These are phyloP conservation scores for Mycena capillaripes DNA, from an alignment of 768 basidiomycete genomes.

Conservation along the genomic window DNA sequence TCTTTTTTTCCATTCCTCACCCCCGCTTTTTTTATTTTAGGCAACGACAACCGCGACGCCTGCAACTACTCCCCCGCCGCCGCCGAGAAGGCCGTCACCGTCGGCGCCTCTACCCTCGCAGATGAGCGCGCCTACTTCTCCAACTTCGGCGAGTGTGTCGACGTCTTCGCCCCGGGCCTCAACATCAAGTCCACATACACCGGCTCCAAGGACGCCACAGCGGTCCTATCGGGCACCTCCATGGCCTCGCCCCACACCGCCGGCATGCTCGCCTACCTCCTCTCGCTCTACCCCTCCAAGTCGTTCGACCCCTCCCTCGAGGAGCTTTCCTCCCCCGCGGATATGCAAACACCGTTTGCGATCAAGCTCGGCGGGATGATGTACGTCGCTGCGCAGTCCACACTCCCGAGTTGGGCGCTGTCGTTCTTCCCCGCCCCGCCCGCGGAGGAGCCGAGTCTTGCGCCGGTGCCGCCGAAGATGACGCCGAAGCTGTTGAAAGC, in stretches of 20 bases:
- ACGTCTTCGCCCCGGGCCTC: conserved; percentile 92
- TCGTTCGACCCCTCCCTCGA: conserved; percentile 69
- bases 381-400: conserved; percentile 68
- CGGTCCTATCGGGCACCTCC: conserved; percentile 89
- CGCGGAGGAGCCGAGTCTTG: conserved; percentile 56
- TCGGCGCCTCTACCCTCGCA: conserved; percentile 88
- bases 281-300: conserved; percentile 85
- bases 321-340: conserved; percentile 47
- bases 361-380: conserved; percentile 53
- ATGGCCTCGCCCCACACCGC: conserved; percentile 97
- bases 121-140: conserved; percentile 94
- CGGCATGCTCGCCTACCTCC: conserved; percentile 91
- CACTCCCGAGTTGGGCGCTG: conserved; percentile 71
- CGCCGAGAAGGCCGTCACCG: conserved; percentile 91
- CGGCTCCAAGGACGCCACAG: conserved; percentile 64
- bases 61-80: conserved; percentile 95
- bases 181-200: conserved; percentile 94
- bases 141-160: conserved; percentile 92
- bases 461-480: conserved; percentile 62
- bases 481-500: conserved; percentile 84
- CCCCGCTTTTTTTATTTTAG: conserved; percentile 47
- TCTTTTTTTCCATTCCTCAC: not conserved
- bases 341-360: conserved; percentile 49
- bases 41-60: conserved; percentile 89
- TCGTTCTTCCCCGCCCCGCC: conserved; percentile 69